A percentile compares a stretch with the other conserved stretches of the same genome.
These are phyloP conservation scores for Trichothecium sympodiale DNA, from an alignment of 2,329 filamentous ascomycete species.

Conservation along the genomic window DNA sequence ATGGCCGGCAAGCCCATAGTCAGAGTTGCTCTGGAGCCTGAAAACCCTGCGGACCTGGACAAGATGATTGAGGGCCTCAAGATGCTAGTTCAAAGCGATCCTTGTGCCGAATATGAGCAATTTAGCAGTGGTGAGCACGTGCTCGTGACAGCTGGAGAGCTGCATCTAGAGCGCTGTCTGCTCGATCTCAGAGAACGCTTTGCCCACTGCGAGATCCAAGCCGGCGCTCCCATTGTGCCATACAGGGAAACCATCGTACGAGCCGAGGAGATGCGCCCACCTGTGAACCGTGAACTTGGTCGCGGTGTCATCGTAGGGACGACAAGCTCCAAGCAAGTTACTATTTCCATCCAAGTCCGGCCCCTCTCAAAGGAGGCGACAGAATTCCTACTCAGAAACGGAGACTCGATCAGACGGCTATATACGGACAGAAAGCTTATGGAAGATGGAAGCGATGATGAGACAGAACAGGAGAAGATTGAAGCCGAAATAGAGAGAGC, in stretches of 20 bases:
- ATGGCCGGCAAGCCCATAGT: slow-evolving; percentile 84
- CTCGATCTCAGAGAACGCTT: slow-evolving; percentile 90
- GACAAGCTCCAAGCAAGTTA: slow-evolving; percentile 80
- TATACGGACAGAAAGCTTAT: slow-evolving; percentile 56
- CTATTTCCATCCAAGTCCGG: slow-evolving; percentile 62
- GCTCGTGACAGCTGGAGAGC: slow-evolving; percentile 81
- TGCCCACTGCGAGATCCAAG: slow-evolving; percentile 88
- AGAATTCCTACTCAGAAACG: slow-evolving; percentile 74
- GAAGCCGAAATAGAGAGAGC: slow-evolving; percentile 46
- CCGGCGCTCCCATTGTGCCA: slow-evolving; percentile 86
- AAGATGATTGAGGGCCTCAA: slow-evolving; percentile 89
- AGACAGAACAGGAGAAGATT: slow-evolving; percentile 27
- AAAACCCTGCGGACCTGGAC: slow-evolving; percentile 78
- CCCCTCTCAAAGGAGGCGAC: slow-evolving; percentile 72
- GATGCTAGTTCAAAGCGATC: slow-evolving; percentile 86
- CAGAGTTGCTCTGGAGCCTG: slow-evolving; percentile 87
- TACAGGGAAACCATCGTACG: slow-evolving; percentile 87
- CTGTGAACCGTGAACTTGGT: slow-evolving; percentile 74
- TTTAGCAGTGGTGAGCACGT: slow-evolving; percentile 92
- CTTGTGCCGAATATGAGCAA: slow-evolving; percentile 91
- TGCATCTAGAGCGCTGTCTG: slow-evolving; percentile 87
- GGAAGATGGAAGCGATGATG: slow-evolving; percentile 22
- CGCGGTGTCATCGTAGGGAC: slow-evolving; percentile 66
- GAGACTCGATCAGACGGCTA: slow-evolving; percentile 64
- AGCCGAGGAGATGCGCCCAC: slow-evolving; percentile 83